Evolutionary conservation across 331 rosid species (phyloP).

Genomic region (Quercus phellos): DNA sequence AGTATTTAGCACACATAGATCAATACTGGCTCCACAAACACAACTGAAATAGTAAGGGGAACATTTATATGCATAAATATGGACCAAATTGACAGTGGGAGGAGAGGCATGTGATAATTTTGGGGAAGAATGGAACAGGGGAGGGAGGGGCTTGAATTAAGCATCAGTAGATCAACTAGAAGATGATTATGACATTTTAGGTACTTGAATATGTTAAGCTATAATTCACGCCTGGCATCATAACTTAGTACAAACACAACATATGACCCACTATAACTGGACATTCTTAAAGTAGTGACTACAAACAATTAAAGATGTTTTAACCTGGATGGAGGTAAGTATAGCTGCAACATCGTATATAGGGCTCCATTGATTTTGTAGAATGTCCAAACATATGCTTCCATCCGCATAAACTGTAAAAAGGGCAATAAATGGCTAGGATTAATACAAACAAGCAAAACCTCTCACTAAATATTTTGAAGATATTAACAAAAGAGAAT

Average conservation of each 20-base stretch:
- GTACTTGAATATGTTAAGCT: neutral
- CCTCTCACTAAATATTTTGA: neutral
- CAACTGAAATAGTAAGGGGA: neutral
- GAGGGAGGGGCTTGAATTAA: neutral
- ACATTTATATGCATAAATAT: neutral
- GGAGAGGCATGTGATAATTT: neutral
- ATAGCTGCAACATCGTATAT: constrained; percentile 96
- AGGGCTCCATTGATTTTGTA: constrained; percentile 98
- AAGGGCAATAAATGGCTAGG: constrained; percentile 16
- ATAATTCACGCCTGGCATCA: neutral
- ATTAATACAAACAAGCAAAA: neutral
- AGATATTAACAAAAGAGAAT: constrained; percentile 2
- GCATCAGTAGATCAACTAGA: neutral
- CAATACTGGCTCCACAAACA: neutral
- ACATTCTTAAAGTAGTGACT: constrained; percentile 1
- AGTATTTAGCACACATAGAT: neutral
- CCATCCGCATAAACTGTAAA: constrained; percentile 94
- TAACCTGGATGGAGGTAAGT: constrained; percentile 92
- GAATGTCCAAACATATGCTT: constrained; percentile 91
- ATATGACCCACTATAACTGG: neutral
- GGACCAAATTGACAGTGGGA: neutral
- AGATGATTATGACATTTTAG: neutral
- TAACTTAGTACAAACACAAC: neutral
- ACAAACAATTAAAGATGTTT: constrained; percentile 7
- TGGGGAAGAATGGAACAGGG: neutral